Base-by-base conservation (phyloP, 169 alveolate genomes). In the Cryptosporidium parvum region DNA sequence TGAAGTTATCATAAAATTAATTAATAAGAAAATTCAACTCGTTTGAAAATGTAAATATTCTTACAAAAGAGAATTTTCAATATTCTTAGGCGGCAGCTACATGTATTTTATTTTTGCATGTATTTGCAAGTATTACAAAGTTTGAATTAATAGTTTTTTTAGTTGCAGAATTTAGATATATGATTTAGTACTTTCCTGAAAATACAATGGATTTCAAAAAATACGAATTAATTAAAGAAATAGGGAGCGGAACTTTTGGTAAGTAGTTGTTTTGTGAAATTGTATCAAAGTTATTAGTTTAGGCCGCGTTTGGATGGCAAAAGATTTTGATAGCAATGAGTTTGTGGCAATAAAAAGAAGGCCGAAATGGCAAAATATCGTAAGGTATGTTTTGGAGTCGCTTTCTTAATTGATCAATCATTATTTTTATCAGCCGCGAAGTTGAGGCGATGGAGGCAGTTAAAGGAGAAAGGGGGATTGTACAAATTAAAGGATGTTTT, bases 291-390 rank as follows among this genome's bases (percentile, higher is more conserved):
- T 67, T 2, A 33, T 10, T n/a, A 48, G 3, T 42, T 53, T 31
- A 80, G 89, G 89, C 18, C 72, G 89, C 26, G 89, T 80, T 26
- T 80, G 89, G 89, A 80, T 80, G 89, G 89, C 89, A 44, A 62
- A 39, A 21, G 89, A 80, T 62, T 29, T 21, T 31, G 68, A 33
- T 1, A 62, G 26, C 37, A 42, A 65, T 80, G 89, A 80, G 29
- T 48, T 80, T 37, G 75, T 80, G 29, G 89, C 89, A 61, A 80
- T 80, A 59, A 80, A 80, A 44, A 80, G 89, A 62, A 37, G 89
- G 26, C 89, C 89, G 0, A 80, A 80, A 29, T 80, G 89, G 89
- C 89, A 80, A 80, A 80, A 65, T 62, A n/a, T 33, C n/a, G 18
- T 29, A 45, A 80, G 89, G 89, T 80, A 65, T 5, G 89, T 33